Evolutionary conservation across 164 flowering plant genomes (phyloP), one percentile per base, ranked within the genome.

Genomic region (Berberis thunbergii): DNA sequence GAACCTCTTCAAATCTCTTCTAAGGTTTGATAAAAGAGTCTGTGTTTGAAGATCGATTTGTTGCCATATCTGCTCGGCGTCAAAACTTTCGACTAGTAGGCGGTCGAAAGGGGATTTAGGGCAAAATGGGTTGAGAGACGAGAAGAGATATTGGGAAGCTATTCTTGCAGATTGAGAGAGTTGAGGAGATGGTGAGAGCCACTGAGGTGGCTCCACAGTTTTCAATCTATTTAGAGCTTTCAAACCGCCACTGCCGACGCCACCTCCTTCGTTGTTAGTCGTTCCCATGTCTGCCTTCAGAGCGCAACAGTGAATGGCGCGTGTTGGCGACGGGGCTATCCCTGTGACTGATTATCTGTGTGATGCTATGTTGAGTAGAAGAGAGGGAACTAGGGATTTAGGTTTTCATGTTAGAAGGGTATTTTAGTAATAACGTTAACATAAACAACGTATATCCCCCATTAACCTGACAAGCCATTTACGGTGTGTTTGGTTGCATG

Each of bases 51-150:
- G 66, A 64, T 90, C 95, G 12, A 88, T 87, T 65, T 90, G 97
- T 71, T 88, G 96, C 97, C 97, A 93, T 45, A 93, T 87, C 78
- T 90, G 97, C 75, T 93, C 97, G 3, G 96, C 86, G 39, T 90
- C 98, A 64, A 86, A 93, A 0, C 95, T 92, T 1, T 93, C 78
- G 40, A 75, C 60, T 13, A 87, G 71, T 4, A 93, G 81, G 4
- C 62, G 65, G 4, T 77, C 84, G 57, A 93, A 81, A 0, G 92
- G 96, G 2, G 88, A 81, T 64, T 90, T 93, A 1, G 92, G 83
- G 57, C 77, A 62, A 60, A 61, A 76, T 4, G 91, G 94, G 43
- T 65, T 81, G 54, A 93, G 83, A 40, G 66, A 46, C 1, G 88
- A 73, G 79, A 86, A 89, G 45, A 89, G 70, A 38, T 74, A 67